phyloP scores from a whole-genome alignment of 164 flowering plant species.

The Sextonia rubra region DNA sequence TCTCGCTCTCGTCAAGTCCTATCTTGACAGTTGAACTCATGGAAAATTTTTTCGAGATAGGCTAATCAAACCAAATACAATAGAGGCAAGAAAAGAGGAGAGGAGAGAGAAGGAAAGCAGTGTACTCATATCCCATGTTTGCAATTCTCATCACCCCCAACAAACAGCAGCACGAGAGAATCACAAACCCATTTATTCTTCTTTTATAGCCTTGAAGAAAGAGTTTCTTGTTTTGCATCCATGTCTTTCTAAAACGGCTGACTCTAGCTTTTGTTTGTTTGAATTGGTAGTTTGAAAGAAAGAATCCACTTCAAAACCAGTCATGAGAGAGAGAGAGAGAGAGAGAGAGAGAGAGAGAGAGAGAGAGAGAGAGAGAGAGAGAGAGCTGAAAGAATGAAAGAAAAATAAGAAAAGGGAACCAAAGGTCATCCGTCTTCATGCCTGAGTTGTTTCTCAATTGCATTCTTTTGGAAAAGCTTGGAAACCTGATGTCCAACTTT shows the following conservation, averaged over 20 bases:
- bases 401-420: neutral
- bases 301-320: neutral
- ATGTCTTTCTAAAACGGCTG: neutral
- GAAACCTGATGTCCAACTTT: neutral
- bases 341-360: too few relatives aligned
- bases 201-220: too few relatives aligned
- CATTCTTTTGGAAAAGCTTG: neutral
- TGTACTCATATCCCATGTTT: too few relatives aligned
- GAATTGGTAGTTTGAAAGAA: neutral
- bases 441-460: neutral
- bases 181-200: too few relatives aligned
- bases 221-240: too few relatives aligned
- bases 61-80: slow-evolving; percentile 9
- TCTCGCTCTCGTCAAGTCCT: slow-evolving; percentile 22
- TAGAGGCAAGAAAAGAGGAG: neutral
- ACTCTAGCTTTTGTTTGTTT: neutral
- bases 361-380: too few relatives aligned
- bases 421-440: neutral
- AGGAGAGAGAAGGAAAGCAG: neutral
- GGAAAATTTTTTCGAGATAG: neutral
- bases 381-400: neutral
- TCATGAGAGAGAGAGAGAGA: neutral
- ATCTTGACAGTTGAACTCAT: slow-evolving; percentile 30
- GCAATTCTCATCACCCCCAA: too few relatives aligned
- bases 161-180: too few relatives aligned